Evolutionary conservation across 305 asterid species (phyloP).

Genomic region (Solanum aculeatissimum): DNA sequence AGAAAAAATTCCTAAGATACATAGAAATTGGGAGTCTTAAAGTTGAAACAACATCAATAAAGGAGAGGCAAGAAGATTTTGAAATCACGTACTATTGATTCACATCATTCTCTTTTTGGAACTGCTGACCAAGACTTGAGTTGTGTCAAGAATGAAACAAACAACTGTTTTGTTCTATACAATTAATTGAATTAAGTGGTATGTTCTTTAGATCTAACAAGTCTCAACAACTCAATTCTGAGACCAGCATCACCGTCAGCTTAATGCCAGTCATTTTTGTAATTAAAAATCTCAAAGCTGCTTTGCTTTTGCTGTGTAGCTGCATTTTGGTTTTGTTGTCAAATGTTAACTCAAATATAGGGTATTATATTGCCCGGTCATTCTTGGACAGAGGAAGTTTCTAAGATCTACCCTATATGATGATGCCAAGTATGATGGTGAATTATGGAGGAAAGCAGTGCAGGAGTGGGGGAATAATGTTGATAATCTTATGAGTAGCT

Average conservation of each 20-base stretch:
- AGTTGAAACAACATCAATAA: neutral
- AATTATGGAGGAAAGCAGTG: neutral
- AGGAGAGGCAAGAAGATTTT: neutral
- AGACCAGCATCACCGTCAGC: neutral
- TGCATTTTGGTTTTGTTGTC: neutral
- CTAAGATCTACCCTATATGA: neutral
- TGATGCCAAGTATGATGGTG: neutral
- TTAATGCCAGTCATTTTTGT: neutral
- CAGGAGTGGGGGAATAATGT: neutral
- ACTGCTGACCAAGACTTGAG: neutral
- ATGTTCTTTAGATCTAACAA: neutral
- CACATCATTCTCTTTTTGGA: neutral
- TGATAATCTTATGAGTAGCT: neutral
- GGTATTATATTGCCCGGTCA: neutral
- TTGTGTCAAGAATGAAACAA: neutral
- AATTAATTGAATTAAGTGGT: neutral
- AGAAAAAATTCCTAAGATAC: neutral
- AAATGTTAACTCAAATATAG: neutral
- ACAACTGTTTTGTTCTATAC: neutral
- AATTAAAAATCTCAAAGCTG: neutral
- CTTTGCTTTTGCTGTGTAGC: neutral
- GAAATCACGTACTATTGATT: neutral
- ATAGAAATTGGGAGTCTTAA: neutral
- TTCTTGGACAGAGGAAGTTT: neutral
- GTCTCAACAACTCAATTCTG: neutral